phyloP scores from a whole-genome alignment of 345 rosid species.

The Ceriops decandra region DNA sequence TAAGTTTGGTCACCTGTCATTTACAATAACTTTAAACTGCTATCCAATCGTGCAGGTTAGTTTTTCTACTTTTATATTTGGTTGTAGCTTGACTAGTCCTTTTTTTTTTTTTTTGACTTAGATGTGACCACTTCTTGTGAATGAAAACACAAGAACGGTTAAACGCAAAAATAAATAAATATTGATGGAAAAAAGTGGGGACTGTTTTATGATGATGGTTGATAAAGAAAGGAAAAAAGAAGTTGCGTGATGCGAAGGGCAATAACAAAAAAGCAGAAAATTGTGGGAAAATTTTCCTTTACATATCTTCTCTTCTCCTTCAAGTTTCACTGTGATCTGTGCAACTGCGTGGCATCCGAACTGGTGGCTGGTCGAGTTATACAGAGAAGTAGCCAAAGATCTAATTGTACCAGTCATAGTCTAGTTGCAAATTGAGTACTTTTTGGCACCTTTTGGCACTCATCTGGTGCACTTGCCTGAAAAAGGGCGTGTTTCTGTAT shows the following conservation, averaged over 20 bases:
- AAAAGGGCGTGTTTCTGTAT: background rate
- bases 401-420: background rate
- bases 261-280: no score
- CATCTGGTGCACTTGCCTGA: background rate
- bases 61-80: background rate
- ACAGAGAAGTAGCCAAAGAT: conserved; percentile 13
- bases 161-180: no score
- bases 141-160: no score
- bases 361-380: conserved; percentile 7
- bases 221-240: conserved; percentile 21
- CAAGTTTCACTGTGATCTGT: background rate
- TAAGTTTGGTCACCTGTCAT: conserved; percentile 17
- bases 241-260: no score
- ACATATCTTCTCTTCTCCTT: no score
- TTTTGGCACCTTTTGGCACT: background rate
- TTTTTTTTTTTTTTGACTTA: background rate
- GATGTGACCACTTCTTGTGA: background rate
- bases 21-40: background rate
- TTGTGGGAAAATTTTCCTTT: no score
- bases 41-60: background rate
- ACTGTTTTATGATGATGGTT: conserved; percentile 23
- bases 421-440: conserved; percentile 15
- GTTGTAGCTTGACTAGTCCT: background rate
- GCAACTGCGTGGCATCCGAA: background rate
- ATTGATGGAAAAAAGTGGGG: background rate